A percentile compares a stretch with the other conserved stretches of the same genome.
Conservation (phyloP, 768 basidiomycete species). For the Leccinum longicurvipes region DNA sequence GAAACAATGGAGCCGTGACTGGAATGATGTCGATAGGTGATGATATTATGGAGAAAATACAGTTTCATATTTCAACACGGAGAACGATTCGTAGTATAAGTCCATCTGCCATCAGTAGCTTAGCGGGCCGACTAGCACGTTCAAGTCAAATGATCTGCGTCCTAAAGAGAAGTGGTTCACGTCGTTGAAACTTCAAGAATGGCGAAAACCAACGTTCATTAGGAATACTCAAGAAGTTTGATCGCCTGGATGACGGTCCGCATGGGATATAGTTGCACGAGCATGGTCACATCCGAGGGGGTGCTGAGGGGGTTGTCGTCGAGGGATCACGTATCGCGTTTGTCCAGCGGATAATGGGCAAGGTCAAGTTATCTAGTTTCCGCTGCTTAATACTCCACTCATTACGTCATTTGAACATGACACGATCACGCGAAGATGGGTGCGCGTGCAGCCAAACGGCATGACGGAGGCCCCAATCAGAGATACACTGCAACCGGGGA, state of each 20-base stretch:
- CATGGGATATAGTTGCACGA: conserved; percentile 3
- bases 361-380: neutral
- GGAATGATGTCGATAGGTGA: no score
- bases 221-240: no score
- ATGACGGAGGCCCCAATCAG: no score
- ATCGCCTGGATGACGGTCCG: no score
- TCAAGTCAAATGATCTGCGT: conserved; percentile 8
- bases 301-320: neutral
- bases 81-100: no score
- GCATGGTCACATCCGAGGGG: conserved; percentile 5
- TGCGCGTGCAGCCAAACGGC: no score
- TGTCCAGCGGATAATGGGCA: neutral
- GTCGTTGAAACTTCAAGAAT: neutral
- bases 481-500: no score
- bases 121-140: neutral
- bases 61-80: no score
- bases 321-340: neutral
- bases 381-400: neutral
- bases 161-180: conserved; percentile 2
- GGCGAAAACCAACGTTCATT: no score
- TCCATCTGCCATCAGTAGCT: neutral
- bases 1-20: neutral
- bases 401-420: no score
- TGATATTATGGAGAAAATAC: no score
- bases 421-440: no score